phyloP scores from a whole-genome alignment of 1,284 basidiomycete species.

The Apiotrichum gracile region DNA sequence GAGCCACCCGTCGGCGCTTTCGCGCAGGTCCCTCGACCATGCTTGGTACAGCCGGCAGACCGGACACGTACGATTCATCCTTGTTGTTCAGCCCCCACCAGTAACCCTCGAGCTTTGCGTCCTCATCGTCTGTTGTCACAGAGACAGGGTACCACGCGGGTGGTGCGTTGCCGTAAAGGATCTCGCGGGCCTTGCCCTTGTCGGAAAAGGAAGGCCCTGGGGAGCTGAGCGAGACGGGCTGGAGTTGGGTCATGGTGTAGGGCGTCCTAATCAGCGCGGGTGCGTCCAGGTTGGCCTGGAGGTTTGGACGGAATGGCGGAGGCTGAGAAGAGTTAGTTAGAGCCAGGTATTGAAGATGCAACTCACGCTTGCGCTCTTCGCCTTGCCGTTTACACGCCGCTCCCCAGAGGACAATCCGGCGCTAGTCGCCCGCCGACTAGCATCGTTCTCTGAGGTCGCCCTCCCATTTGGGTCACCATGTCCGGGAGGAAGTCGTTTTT shows the following conservation, averaged over 20 bases:
- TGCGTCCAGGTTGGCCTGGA: constrained; percentile 36
- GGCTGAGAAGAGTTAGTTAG: constrained; percentile 17
- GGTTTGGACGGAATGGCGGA: constrained; percentile 36
- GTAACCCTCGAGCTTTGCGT: constrained; percentile 33
- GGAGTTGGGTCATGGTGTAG: constrained; percentile 58
- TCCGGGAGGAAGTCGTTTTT: constrained; percentile 3
- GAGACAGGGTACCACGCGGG: constrained; percentile 36
- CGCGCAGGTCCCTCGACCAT: constrained; percentile 26
- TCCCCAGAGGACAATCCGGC: constrained; percentile 18
- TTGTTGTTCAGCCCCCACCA: constrained; percentile 40
- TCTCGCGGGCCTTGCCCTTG: constrained; percentile 39
- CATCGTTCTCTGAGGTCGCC: constrained; percentile 17
- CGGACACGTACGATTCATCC: constrained; percentile 35
- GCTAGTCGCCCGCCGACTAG: constrained; percentile 18
- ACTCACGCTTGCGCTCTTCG: constrained; percentile 21
- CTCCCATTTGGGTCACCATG: constrained; percentile 21
- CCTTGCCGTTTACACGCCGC: constrained; percentile 18
- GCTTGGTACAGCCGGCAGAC: constrained; percentile 32
- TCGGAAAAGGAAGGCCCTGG: constrained; percentile 39
- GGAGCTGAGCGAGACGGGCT: constrained; percentile 26
- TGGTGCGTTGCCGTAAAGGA: constrained; percentile 26
- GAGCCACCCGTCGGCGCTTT: constrained; percentile 8
- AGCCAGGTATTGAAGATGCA: not conserved
- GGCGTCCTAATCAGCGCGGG: constrained; percentile 72
- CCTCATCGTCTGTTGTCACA: constrained; percentile 28